A percentile compares a stretch with the other conserved stretches of the same genome.
Conservation (phyloP, 257 asterid genomes). For the Petunia axillaris region DNA sequence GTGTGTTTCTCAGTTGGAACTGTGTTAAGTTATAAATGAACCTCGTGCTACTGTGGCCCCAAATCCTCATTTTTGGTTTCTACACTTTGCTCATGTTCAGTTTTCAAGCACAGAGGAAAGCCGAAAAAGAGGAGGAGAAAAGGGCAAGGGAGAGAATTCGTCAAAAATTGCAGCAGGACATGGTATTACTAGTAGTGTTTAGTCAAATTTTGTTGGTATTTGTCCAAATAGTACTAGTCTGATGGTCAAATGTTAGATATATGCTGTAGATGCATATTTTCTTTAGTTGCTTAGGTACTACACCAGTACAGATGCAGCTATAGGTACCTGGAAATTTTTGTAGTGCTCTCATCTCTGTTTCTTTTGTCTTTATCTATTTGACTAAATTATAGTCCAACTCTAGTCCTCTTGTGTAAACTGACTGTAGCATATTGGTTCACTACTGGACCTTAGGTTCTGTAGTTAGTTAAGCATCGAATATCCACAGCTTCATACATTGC, state of each 20-base stretch:
- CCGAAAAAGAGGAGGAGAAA: slow-evolving; percentile 69
- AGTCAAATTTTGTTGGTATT: not conserved
- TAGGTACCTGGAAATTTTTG: not conserved
- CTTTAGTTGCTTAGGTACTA: slow-evolving; percentile 8
- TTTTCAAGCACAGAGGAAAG: slow-evolving; percentile 47
- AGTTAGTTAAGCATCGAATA: not conserved
- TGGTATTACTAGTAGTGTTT: slow-evolving; percentile 44
- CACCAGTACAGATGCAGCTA: slow-evolving; percentile 2
- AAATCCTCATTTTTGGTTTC: slow-evolving; percentile 6
- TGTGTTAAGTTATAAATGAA: not conserved
- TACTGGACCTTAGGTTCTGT: not conserved
- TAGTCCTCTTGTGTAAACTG: not conserved
- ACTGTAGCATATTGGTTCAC: not conserved
- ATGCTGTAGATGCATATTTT: slow-evolving; percentile 13
- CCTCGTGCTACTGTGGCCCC: not conserved
- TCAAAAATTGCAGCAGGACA: slow-evolving; percentile 74
- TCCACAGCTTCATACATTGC: slow-evolving; percentile 9
- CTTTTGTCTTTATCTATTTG: not conserved
- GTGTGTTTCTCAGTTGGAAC: slow-evolving; percentile 38
- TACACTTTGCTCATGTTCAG: slow-evolving; percentile 36
- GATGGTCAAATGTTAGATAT: not conserved
- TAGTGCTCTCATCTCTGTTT: not conserved
- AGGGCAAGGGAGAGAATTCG: slow-evolving; percentile 65
- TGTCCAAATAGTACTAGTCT: slow-evolving; percentile 5
- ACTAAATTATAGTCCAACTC: not conserved